Conservation (phyloP, 495 filamentous ascomycete species). For the Aspergillus baeticus region DNA sequence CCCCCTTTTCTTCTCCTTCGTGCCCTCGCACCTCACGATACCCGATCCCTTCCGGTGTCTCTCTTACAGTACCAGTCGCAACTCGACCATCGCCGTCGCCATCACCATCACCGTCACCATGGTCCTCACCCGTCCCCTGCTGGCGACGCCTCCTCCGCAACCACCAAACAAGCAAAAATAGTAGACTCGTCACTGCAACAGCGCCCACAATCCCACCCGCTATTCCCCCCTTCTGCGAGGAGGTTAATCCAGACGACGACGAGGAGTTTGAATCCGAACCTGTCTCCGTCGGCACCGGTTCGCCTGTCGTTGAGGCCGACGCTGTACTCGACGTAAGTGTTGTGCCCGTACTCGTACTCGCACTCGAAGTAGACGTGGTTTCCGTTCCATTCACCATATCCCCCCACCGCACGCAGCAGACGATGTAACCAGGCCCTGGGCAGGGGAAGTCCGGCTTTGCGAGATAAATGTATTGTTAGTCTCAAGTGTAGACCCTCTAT, state of each 20-base stretch:
- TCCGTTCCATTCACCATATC: constrained; percentile 1
- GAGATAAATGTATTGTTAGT: no score
- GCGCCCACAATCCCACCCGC: constrained; percentile 9
- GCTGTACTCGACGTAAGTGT: neutral
- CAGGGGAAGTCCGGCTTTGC: constrained; percentile 1
- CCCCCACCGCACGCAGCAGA: constrained; percentile 9
- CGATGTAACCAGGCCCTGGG: neutral
- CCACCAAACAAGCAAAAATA: constrained; percentile 1
- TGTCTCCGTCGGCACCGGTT: neutral
- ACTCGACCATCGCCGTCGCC: neutral
- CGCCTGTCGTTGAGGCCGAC: neutral
- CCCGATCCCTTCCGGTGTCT: constrained; percentile 5
- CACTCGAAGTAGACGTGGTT: neutral
- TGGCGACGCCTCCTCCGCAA: neutral
- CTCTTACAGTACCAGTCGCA: neutral
- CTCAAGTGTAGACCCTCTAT: no score
- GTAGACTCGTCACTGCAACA: constrained; percentile 1
- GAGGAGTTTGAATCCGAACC: neutral
- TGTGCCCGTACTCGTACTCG: neutral
- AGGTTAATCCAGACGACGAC: neutral
- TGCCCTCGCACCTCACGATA: no score
- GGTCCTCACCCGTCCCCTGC: constrained; percentile 15
- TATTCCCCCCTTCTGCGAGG: constrained; percentile 9
- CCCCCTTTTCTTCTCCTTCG: constrained; percentile 6
- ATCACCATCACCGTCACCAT: neutral